These are phyloP conservation scores for Penicillium thymicola DNA, from an alignment of 2,329 filamentous ascomycete genomes.

Conservation along the genomic window DNA sequence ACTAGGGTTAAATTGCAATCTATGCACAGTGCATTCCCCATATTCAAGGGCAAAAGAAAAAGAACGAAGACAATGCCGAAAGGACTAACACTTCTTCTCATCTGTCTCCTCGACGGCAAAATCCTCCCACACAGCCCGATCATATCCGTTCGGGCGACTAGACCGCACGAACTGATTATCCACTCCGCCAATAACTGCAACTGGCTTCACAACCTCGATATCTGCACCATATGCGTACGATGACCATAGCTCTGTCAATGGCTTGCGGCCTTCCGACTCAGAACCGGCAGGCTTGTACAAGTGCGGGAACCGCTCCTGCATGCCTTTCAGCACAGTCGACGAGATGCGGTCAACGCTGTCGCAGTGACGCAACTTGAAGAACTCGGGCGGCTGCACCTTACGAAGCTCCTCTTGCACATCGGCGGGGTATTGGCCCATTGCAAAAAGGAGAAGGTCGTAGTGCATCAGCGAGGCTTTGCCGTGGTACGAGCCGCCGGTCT, in stretches of 20 bases:
- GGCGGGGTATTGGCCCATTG: conserved; percentile 56
- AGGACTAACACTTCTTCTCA: conserved; percentile 20
- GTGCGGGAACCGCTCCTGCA: conserved; percentile 53
- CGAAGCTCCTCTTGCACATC: conserved; percentile 54
- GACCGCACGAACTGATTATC: conserved; percentile 49
- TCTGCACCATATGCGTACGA: conserved; percentile 43
- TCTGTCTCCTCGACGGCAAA: conserved; percentile 29
- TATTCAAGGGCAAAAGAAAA: neutral
- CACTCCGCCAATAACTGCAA: conserved; percentile 47
- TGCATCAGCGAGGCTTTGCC: conserved; percentile 64
- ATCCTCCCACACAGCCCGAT: conserved; percentile 48
- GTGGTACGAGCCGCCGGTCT: conserved; percentile 62
- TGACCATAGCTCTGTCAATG: conserved; percentile 51
- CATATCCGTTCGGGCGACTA: conserved; percentile 52
- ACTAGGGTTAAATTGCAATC: neutral
- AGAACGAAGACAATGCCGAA: neutral
- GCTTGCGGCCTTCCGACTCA: conserved; percentile 32
- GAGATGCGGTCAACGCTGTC: conserved; percentile 66
- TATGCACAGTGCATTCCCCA: conserved; percentile 3
- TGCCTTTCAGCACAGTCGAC: conserved; percentile 54
- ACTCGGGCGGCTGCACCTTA: conserved; percentile 49
- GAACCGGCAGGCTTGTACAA: conserved; percentile 45
- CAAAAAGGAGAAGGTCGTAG: conserved; percentile 65
- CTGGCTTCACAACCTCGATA: conserved; percentile 49
- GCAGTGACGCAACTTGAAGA: conserved; percentile 57